Percentiles rank a stretch among this genome's conserved stretches.
These are phyloP conservation scores for Pichia rugopelliculosa DNA, from an alignment of 805 yeast species.

Conservation along the genomic window DNA sequence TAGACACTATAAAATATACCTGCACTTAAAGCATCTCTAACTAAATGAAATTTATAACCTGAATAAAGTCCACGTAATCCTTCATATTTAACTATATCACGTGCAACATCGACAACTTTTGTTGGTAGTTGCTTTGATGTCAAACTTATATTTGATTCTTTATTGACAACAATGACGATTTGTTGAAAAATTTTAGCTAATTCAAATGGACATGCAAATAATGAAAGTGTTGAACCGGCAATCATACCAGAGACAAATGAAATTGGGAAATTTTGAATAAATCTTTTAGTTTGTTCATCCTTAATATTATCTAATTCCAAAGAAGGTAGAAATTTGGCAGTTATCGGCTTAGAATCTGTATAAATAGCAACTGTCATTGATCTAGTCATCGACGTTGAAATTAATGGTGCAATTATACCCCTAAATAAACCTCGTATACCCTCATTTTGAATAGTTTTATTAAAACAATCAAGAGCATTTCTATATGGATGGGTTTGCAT, in stretches of 20 bases:
- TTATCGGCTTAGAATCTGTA: conserved; percentile 43
- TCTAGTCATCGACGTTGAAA: conserved; percentile 57
- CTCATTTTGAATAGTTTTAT: conserved; percentile 47
- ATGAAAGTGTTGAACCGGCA: conserved; percentile 58
- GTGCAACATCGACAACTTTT: conserved; percentile 36
- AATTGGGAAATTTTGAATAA: conserved; percentile 36
- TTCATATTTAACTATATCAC: conserved; percentile 46
- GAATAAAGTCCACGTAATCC: conserved; percentile 65
- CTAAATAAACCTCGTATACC: conserved; percentile 68
- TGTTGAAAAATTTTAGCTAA: conserved; percentile 78
- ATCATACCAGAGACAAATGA: conserved; percentile 50
- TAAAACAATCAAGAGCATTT: conserved; percentile 50
- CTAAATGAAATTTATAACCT: conserved; percentile 60
- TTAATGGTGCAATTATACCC: conserved; percentile 68
- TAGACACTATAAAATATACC: conserved; percentile 70
- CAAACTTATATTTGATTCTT: conserved; percentile 14
- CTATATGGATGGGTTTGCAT: conserved; percentile 71
- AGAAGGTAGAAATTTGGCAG: conserved; percentile 9
- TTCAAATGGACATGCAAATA: conserved; percentile 79
- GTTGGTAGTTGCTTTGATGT: conserved; percentile 24
- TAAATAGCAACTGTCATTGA: conserved; percentile 62
- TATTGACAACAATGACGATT: conserved; percentile 44
- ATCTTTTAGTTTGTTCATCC: conserved; percentile 11
- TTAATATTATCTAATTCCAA: not conserved
- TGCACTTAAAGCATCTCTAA: conserved; percentile 64